Evolutionary conservation across 2,329 filamentous ascomycete species (phyloP).

Genomic region (Onygenales sp.): DNA sequence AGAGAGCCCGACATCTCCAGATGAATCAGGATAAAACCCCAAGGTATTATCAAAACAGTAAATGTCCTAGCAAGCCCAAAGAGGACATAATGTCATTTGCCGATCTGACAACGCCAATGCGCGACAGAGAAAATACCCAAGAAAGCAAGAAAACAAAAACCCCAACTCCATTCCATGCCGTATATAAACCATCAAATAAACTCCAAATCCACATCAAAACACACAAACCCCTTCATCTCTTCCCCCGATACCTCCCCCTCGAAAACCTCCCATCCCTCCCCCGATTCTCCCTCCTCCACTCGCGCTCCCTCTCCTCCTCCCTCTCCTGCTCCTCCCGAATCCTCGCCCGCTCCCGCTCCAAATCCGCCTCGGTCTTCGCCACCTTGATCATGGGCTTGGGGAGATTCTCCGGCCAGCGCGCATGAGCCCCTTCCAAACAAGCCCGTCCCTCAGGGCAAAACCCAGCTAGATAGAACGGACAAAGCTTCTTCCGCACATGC

Average conservation of each 20-base stretch:
- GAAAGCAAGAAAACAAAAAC: too few species aligned
- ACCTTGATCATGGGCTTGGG: slow-evolving; percentile 50
- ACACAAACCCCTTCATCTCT: slow-evolving; percentile 26
- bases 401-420: slow-evolving; percentile 62
- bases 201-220: background rate
- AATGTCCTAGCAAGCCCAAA: too few species aligned
- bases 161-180: too few species aligned
- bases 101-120: too few species aligned
- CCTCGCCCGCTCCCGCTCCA: slow-evolving; percentile 46
- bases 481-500: slow-evolving; percentile 73
- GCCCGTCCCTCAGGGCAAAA: slow-evolving; percentile 79
- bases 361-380: slow-evolving; percentile 64
- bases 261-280: slow-evolving; percentile 36
- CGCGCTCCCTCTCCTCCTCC: slow-evolving; percentile 45
- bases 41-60: too few species aligned
- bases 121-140: too few species aligned
- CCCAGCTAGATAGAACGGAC: slow-evolving; percentile 78
- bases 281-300: slow-evolving; percentile 44
- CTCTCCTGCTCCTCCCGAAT: slow-evolving; percentile 52
- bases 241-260: slow-evolving; percentile 35
- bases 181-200: background rate
- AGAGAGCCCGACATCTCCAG: too few species aligned
- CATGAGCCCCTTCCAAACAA: slow-evolving; percentile 75
- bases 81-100: too few species aligned
- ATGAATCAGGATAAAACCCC: too few species aligned